phyloP scores from a whole-genome alignment of 176 grass and related monocot species.

The Oryza punctata region DNA sequence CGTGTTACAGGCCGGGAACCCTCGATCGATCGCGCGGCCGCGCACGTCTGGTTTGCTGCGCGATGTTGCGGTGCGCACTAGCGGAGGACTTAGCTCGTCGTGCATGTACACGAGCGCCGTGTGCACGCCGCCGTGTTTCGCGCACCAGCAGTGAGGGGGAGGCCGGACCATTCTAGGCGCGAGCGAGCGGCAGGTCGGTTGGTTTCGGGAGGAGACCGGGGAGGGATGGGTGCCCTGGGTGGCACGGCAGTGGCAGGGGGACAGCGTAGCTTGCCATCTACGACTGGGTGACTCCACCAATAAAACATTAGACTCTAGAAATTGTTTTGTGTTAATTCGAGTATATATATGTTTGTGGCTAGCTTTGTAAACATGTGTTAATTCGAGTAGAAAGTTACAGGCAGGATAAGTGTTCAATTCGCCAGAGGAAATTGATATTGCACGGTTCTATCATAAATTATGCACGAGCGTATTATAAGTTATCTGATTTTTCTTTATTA shows the following conservation, averaged over 20 bases:
- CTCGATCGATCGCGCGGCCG: neutral
- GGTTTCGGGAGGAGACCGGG: neutral
- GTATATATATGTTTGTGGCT: neutral
- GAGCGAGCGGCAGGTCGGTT: neutral
- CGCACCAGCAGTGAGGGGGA: neutral
- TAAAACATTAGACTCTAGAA: neutral
- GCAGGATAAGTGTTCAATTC: neutral
- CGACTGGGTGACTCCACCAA: slow-evolving; percentile 16
- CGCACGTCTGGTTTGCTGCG: neutral
- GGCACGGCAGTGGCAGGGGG: neutral
- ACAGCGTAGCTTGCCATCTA: slow-evolving; percentile 25
- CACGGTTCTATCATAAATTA: neutral
- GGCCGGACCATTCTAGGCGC: neutral
- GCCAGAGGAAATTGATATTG: neutral
- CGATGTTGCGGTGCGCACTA: neutral
- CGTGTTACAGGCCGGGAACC: slow-evolving; percentile 25
- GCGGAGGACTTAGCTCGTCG: neutral
- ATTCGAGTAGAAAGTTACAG: neutral
- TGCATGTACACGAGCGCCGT: neutral
- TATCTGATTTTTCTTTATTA: too few relatives aligned
- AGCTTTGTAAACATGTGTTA: neutral
- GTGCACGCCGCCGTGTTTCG: slow-evolving; percentile 26
- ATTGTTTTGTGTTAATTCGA: neutral
- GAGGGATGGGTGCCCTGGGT: slow-evolving; percentile 22
- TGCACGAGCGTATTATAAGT: too few relatives aligned